Conservation (phyloP, 2,329 filamentous ascomycete species). For the Pseudogymnoascus sp. region DNA sequence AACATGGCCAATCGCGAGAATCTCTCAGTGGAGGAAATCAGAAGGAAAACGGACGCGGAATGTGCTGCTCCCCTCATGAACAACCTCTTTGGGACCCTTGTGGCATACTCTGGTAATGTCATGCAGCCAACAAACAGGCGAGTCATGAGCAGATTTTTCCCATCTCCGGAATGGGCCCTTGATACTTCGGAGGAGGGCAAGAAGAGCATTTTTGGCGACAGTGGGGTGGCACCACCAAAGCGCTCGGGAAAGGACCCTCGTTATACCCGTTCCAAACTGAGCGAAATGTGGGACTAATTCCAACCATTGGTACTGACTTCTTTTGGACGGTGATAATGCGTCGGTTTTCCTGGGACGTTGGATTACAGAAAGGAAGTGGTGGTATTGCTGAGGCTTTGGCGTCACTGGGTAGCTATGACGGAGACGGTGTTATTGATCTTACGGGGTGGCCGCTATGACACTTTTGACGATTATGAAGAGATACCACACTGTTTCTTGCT, state of each 20-base stretch:
- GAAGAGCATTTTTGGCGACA: constrained; percentile 24
- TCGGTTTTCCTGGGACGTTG: background rate
- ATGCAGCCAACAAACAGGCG: constrained; percentile 12
- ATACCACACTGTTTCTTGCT: background rate
- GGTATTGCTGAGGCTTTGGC: background rate
- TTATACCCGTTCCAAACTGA: constrained; percentile 17
- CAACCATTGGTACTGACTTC: background rate
- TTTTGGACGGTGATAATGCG: background rate
- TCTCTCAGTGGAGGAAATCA: constrained; percentile 19
- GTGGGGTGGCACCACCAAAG: constrained; percentile 13
- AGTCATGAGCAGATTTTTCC: constrained; percentile 18
- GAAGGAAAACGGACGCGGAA: constrained; percentile 18
- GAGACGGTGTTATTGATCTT: background rate
- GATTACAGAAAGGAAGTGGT: background rate
- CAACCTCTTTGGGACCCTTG: constrained; percentile 21
- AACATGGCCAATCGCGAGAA: constrained; percentile 7
- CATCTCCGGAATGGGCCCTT: constrained; percentile 18
- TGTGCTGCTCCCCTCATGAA: constrained; percentile 21
- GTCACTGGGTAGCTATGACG: background rate
- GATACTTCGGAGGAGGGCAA: constrained; percentile 22
- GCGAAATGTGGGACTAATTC: constrained; percentile 12
- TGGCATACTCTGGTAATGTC: constrained; percentile 19
- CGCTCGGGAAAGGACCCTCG: background rate
- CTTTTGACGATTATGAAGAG: constrained; percentile 1
- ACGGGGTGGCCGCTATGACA: background rate